Evolutionary conservation across 441 rosid genomes (phyloP).

Genomic region (Populus hybrid): DNA sequence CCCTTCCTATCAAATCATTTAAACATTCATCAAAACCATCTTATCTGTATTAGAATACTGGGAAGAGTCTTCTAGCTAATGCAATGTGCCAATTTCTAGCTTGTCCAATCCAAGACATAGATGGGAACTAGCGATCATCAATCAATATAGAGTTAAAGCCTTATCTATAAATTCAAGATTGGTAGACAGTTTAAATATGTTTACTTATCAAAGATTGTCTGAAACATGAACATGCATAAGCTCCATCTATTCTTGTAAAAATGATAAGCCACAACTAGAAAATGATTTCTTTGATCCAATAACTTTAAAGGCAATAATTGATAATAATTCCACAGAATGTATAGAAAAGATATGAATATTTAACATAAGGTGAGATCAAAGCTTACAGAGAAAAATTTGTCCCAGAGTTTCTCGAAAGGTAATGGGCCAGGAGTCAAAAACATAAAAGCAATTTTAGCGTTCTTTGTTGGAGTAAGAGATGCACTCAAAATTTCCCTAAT

Average conservation of each 20-base stretch:
- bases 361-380: conserved; percentile 7
- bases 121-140: neutral
- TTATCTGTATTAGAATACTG: neutral
- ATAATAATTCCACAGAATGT: conserved; percentile 3
- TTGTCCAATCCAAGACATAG: neutral
- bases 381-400: conserved; percentile 67
- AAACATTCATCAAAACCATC: neutral
- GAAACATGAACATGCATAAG: conserved; percentile 3
- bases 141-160: neutral
- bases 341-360: neutral
- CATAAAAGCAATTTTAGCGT: conserved; percentile 83
- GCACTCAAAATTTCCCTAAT: conserved; percentile 57
- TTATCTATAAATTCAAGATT: neutral
- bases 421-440: conserved; percentile 82
- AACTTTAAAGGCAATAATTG: neutral
- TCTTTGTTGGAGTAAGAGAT: conserved; percentile 44
- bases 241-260: neutral
- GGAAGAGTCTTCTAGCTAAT: neutral
- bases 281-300: neutral
- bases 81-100: neutral
- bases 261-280: neutral
- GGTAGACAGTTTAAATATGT: neutral
- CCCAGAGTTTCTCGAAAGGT: conserved; percentile 99
- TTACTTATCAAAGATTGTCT: neutral
- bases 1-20: neutral